A percentile compares a stretch with the other conserved stretches of the same genome.
These are phyloP conservation scores for Volvox reticuliferus DNA, from an alignment of 139 green algal genomes.

Conservation along the genomic window DNA sequence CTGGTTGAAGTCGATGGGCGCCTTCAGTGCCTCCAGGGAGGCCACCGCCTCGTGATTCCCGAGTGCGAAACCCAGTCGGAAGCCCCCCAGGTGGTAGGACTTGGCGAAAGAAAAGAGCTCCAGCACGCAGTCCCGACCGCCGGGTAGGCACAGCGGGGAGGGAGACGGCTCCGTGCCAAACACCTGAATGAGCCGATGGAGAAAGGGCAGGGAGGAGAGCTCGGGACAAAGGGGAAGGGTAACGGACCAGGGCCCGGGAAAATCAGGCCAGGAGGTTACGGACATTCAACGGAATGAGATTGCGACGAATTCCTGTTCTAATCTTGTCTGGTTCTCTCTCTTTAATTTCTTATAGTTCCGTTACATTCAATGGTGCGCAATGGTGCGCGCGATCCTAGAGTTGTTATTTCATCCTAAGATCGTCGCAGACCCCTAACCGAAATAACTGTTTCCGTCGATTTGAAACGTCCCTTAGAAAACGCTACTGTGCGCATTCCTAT, in stretches of 20 bases:
- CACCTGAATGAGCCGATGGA: constrained; percentile 45
- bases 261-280: too few relatives aligned
- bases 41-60: constrained; percentile 61
- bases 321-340: too few relatives aligned
- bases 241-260: background rate
- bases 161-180: constrained; percentile 47
- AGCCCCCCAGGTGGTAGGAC: constrained; percentile 59
- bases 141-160: constrained; percentile 59
- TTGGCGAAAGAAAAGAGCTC: constrained; percentile 72
- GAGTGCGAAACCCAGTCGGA: constrained; percentile 63
- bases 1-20: constrained; percentile 68
- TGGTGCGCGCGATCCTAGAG: too few relatives aligned
- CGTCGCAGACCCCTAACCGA: too few relatives aligned
- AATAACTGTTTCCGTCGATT: too few relatives aligned
- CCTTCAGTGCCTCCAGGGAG: constrained; percentile 66
- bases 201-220: background rate
- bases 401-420: too few relatives aligned
- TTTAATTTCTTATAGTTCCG: too few relatives aligned
- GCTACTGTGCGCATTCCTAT: too few relatives aligned
- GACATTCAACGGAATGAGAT: too few relatives aligned
- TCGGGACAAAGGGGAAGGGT: background rate
- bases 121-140: constrained; percentile 54
- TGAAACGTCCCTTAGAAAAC: too few relatives aligned
- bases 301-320: too few relatives aligned
- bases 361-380: too few relatives aligned